Evolutionary conservation across 2,329 filamentous ascomycete species (phyloP), one percentile per base, ranked within the genome.

Genomic region (Alternaria sp.): DNA sequence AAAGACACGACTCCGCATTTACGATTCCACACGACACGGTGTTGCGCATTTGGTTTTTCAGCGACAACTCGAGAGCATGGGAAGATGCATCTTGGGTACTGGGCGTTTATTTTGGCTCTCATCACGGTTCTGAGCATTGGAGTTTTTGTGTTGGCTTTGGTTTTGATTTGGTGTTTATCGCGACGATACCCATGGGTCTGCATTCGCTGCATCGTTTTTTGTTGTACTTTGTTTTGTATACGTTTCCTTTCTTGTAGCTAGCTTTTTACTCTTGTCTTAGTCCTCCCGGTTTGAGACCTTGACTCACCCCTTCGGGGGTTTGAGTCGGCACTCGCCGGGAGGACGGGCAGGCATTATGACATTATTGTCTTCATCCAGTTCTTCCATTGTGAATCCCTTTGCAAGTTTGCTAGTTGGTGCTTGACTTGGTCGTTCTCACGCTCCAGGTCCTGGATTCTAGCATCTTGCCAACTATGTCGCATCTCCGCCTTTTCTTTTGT

Each of bases 181-280:
- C 26, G 25, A 28, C 52, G 49, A 61, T 61, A 61, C 59, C 59
- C 59, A 61, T 57, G 47, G 53, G 32, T 57, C 36, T 51, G 59
- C 54, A 45, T 32, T 51, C 57, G 36, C 36, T 59, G 54, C 54
- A 47, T 57, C 52, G 21, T 12, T 54, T 43, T 21, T 30, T 44
- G 36, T 53, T 44, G 11, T 32, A 47, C 25, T 23, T 52, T 52
- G 49, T 52, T 52, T 36, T 10, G 28, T 36, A 36, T 52, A 13
- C 30, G 23, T 52, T 36, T 30, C 19, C 32, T 36, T 52, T 21
- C 17, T 47, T 21, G 44, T 30, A 51, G 49, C 21, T 51, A 51
- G 49, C 23, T 17, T 17, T 40, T 40, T 40, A 40, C 36, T 21
- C 19, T 49, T 49, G 45, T 23, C 36, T 40, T 40, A 49, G 25